Base-by-base conservation (phyloP, 768 basidiomycete genomes). In the Tylopilus subfusipes region DNA sequence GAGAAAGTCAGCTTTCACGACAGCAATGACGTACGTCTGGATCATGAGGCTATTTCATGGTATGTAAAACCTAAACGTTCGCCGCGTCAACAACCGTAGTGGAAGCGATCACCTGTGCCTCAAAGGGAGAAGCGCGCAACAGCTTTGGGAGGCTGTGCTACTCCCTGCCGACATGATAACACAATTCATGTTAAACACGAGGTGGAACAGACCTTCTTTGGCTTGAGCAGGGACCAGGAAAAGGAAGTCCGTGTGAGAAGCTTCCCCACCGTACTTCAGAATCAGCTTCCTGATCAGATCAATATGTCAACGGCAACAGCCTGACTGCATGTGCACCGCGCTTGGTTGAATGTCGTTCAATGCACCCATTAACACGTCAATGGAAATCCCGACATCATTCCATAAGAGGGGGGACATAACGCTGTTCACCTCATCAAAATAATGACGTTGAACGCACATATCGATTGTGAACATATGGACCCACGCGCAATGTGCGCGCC, bases 21-120 rank as follows among this genome's bases (percentile, higher is more conserved):
- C 40, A 64, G 58, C 30, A n/a, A 54, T 70, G 70, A 70, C 70
- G 65, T 69, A 70, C 68, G 50, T 25, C 38, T 25, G 38, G 53
- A 47, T 52, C 51, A 45, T 34, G 31, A 48, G 48, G 55, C 53
- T 60, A 58, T 59, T 56, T 61, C 57, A 39, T 19, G 36, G 36
- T 38, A 67, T 54, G 63, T 33, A 63, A 70, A 63, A 68, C 51
- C 51, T 52, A 58, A 70, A 54, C 44, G 50, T 50, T 55, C 22
- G 46, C 58, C 47, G 54, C 42, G 57, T 48, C 49, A 63, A 50
- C 39, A 31, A 50, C 22, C 42, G 9, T 24, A 49, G 40, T 45
- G 54, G 44, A 59, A 27, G 52, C 61, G 52, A 43, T 48, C 54
- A 52, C 43, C 52, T 54, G 29, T 44, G n/a, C 31, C 44, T 45